A percentile compares a stretch with the other conserved stretches of the same genome.
Evolutionary conservation across 148 eudicot species (phyloP).

Genomic region (Spergularia bocconei): DNA sequence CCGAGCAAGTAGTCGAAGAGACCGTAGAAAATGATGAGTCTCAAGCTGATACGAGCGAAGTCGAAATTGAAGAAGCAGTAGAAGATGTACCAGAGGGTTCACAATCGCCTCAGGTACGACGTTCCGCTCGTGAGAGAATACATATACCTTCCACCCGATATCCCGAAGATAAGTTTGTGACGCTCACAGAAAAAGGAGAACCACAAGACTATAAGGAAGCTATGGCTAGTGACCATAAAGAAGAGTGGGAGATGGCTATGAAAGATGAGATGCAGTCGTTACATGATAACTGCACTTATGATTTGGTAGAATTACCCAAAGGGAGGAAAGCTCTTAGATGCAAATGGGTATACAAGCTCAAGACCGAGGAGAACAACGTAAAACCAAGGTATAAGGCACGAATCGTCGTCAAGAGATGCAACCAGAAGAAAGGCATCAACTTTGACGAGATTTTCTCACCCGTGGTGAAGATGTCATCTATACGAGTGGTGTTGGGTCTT

Average conservation of each 20-base stretch:
- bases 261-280: too few species aligned
- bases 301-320: too few species aligned
- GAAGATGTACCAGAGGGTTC: too few species aligned
- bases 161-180: background rate
- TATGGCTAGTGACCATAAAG: background rate
- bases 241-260: background rate
- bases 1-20: too few species aligned
- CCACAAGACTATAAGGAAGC: background rate
- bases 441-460: background rate
- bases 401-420: too few species aligned
- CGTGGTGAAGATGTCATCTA: background rate
- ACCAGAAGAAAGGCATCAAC: too few species aligned
- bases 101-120: too few species aligned
- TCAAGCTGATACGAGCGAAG: too few species aligned
- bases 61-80: too few species aligned
- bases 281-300: background rate
- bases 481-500: background rate
- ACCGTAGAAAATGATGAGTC: too few species aligned
- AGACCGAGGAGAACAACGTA: background rate
- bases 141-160: background rate
- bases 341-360: background rate
- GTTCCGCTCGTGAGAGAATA: background rate
- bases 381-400: background rate
- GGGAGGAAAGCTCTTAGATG: too few species aligned
- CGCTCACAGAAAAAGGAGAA: background rate